Base-by-base conservation (phyloP, 345 rosid genomes). In the Noccaea bulbosa region DNA sequence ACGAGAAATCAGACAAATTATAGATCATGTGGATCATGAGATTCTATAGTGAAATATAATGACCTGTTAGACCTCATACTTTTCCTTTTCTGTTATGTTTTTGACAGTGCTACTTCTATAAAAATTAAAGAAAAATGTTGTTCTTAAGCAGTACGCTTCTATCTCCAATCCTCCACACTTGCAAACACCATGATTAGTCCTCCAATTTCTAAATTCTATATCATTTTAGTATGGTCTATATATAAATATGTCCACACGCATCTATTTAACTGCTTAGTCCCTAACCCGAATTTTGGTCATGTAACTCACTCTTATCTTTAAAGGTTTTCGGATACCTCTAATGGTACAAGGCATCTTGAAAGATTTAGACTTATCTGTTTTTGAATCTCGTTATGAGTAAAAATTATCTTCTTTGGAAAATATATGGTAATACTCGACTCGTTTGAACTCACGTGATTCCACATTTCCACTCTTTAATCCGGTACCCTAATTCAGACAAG, bases 141-240 rank as follows among this genome's bases (percentile, higher is more conserved):
- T 74, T 74, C 73, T 59, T 74, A 74, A 74, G 49, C 49, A 34
- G 55, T 74, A 74, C 73, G 78, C 68, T 74, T 67, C 73, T 59
- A 35, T 59, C 68, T 40, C 53, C 39, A 73, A 34, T 12, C 32
- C 61, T 67, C 73, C 78, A 74, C 78, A 74, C 78, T 74, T 59
- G 78, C 48, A 51, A 60, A 67, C 73, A 74, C 34, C 50, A 74
- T 74, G 78, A 74, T 74, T 67, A 46, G 59, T 37, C 62, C 55
- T 66, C 48, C 67, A 65, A 66, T 7, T 66, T 67, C 6, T 58
- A 65, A 66, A 4, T 66, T 67, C 3, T 58, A 49, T 67, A 74
- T 59, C 62, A 67, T 74, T 67, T 67, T 59, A 67, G 34, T 22
- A 59, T 65, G 30, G 53, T 40, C 60, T 60, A 47, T 47, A 55